Base-by-base conservation (phyloP, 2,329 filamentous ascomycete species). In the Cladosporium sphaerospermum region DNA sequence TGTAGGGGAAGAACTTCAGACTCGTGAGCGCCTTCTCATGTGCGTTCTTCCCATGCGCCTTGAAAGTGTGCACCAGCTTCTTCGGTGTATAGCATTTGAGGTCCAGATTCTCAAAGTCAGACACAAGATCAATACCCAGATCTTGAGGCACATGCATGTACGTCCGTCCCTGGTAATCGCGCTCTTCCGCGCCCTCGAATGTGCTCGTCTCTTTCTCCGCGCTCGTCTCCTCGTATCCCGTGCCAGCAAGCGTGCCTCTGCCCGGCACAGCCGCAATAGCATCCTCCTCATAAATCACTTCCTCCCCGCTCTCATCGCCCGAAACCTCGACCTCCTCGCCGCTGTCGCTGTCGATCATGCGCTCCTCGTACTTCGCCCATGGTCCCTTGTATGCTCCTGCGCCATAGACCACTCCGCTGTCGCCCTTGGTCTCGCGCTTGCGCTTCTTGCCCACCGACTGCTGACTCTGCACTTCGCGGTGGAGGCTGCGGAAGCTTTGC, bases 61-160 rank as follows among this genome's bases (percentile, higher is more conserved):
- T 92, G 88, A 88, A 99, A 28, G 88, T 87, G 67, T 96, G 86
- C 44, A 97, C 78, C 62, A 93, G 78, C 74, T 95, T 97, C 78
- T 96, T 97, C 36, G 93, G 93, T 54, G 95, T 89, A 67, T 83
- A 99, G 62, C 66, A 68, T 49, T 66, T 67, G 43, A 68, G 52
- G 40, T 58, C 62, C 43, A 68, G 52, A 70, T 96, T 97, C 67
- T 91, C 91, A 66, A 82, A 71, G 65, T 85, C 90, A 62, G 88
- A 88, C 42, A 78, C 70, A 62, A 99, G 76, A 67, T 95, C 88
- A 67, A 96, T 77, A 65, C 89, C 88, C 71, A 96, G 74, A 68
- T 96, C 91, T 69, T 89, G 90, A 3, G 93, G 93, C 43, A 97
- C 79, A 71, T 99, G 93, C 92, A 99, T 96, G 69, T 96, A 99